Evolutionary conservation across 306 rosid genomes (phyloP), one percentile per base, ranked within the genome.

Genomic region (Fragaria ananassa): DNA sequence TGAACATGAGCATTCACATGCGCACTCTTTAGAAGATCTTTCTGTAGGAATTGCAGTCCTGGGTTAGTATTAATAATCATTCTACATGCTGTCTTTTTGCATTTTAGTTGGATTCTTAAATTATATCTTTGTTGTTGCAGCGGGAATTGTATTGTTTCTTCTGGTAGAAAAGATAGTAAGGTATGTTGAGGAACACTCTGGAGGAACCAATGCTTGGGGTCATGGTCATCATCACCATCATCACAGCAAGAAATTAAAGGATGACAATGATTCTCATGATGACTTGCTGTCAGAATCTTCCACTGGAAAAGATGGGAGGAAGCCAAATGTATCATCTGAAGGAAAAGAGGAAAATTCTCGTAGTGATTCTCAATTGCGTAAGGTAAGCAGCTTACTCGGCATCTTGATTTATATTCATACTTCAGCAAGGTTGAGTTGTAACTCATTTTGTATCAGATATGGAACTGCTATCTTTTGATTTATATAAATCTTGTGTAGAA

Each of bases 131-230:
- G 51, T 77, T 81, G 70, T 83, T 83, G 84, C 93, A 94, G 98
- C 89, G 84, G 98, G 98, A 76, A 92, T 95, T 79, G 93, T 90
- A 71, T 82, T 95, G 54, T 95, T 95, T 85, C 98, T 95, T 86
- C 85, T 94, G 53, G 96, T 95, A 74, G 97, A 95, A 88, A 94
- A 94, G 91, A 3, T 85, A 62, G 97, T 95, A 77, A 95, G 96
- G 86, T 95, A 92, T 80, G 92, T 89, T 54, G 97, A 95, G 78
- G 96, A 88, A 41, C 89, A 95, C 76, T 92, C 96, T 47, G 82
- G 78, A 76, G 96, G 88, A 84, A 79, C 85, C 77, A 83, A 83
- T 82, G 83, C 84, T 60, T 84, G 90, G 96, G 79, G 78, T 34
- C 96, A 88, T 81, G 93, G 91, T 71, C 98, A 89, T 79, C 97